Conservation (phyloP, 2,329 filamentous ascomycete species). For the Xylaria sp. region DNA sequence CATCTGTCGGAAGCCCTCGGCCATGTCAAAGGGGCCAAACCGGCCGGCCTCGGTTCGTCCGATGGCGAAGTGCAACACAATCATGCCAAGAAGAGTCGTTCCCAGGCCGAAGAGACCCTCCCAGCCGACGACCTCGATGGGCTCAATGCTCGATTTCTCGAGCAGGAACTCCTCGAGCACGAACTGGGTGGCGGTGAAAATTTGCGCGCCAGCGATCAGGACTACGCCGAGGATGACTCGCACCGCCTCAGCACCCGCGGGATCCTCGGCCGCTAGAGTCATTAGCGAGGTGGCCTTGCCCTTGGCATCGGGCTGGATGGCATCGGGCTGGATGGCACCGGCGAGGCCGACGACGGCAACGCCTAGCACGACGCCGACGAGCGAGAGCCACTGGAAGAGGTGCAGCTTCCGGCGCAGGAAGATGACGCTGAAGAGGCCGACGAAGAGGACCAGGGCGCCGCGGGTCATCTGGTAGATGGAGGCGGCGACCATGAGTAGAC, state of each 20-base stretch:
- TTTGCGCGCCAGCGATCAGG: slow-evolving; percentile 87
- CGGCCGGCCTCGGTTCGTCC: slow-evolving; percentile 68
- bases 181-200: slow-evolving; percentile 96
- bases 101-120: slow-evolving; percentile 87
- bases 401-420: slow-evolving; percentile 77
- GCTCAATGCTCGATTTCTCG: slow-evolving; percentile 59
- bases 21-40: slow-evolving; percentile 85
- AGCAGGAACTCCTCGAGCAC: slow-evolving; percentile 93
- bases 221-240: slow-evolving; percentile 76
- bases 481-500: slow-evolving; percentile 85
- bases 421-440: slow-evolving; percentile 88
- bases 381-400: slow-evolving; percentile 86
- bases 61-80: slow-evolving; percentile 70
- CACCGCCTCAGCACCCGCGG: slow-evolving; percentile 46
- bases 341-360: slow-evolving; percentile 87
- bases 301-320: slow-evolving; percentile 66
- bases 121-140: slow-evolving; percentile 90
- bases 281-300: slow-evolving; percentile 34
- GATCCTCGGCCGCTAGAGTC: slow-evolving; percentile 31
- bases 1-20: slow-evolving; percentile 79
- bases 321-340: slow-evolving; percentile 78
- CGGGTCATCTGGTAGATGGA: slow-evolving; percentile 99
- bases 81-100: slow-evolving; percentile 73
- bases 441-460: slow-evolving; percentile 89
- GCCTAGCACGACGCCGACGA: slow-evolving; percentile 80